Conservation (phyloP, 2,329 filamentous ascomycete genomes). For the Sclerotinia spermophila region DNA sequence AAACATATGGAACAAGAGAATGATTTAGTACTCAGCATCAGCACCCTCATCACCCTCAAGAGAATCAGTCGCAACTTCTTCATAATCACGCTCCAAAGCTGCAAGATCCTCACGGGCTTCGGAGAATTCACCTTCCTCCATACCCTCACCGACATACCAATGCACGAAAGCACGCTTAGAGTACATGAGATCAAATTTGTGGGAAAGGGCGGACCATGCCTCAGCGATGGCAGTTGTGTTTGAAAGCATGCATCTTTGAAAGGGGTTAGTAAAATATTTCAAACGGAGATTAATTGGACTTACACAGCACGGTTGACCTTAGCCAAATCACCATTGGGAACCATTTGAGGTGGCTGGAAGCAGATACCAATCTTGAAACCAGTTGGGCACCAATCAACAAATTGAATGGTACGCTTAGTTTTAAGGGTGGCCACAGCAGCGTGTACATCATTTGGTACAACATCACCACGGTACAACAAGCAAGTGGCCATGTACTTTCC, state of each 20-base stretch:
- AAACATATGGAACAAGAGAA: slow-evolving; percentile 27
- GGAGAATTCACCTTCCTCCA: slow-evolving; percentile 66
- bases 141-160: slow-evolving; percentile 68
- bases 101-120: slow-evolving; percentile 65
- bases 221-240: slow-evolving; percentile 66
- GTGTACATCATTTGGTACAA: slow-evolving; percentile 59
- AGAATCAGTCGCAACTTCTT: slow-evolving; percentile 57
- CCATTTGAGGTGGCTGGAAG: slow-evolving; percentile 82
- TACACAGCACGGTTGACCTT: slow-evolving; percentile 98
- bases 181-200: slow-evolving; percentile 70
- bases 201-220: slow-evolving; percentile 60
- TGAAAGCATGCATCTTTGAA: slow-evolving; percentile 49
- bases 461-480: slow-evolving; percentile 63
- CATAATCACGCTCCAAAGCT: slow-evolving; percentile 62
- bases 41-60: slow-evolving; percentile 49
- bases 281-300: slow-evolving; percentile 42
- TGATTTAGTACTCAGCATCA: slow-evolving; percentile 57
- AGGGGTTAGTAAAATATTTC: slow-evolving; percentile 25
- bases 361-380: slow-evolving; percentile 99
- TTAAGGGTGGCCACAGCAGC: slow-evolving; percentile 59
- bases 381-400: slow-evolving; percentile 99
- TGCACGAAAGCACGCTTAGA: slow-evolving; percentile 67
- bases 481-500: slow-evolving; percentile 69
- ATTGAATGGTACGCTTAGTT: slow-evolving; percentile 64
- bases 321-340: slow-evolving; percentile 77